Base-by-base conservation (phyloP, 768 basidiomycete genomes). In the Termitomyces eurrhizus region DNA sequence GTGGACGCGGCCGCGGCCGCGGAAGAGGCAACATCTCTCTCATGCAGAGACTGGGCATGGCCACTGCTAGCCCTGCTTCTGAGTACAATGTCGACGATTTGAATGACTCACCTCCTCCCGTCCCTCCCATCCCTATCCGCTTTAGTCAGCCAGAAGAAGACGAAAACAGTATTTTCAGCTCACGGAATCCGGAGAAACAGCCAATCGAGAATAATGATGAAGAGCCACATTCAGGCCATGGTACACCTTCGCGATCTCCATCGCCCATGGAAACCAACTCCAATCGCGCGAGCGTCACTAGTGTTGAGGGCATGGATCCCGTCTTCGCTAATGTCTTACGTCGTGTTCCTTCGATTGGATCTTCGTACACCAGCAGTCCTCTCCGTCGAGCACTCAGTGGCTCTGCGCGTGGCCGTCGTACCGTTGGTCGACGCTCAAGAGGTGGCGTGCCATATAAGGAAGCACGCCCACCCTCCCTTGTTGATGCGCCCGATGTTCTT, bases 291-390 rank as follows among this genome's bases (percentile, higher is more conserved):
- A 90, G 87, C 66, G 80, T 92, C 4, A 89, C 83, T 9, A 90
- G 87, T 66, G 82, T 92, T 4, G 91, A 93, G 58, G 92, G 91
- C 48, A 91, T 95, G 89, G 93, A 94, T 62, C 93, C 93, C 11
- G 81, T 76, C 0, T 95, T 92, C 67, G 91, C 92, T 56, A 90
- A 90, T 61, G 80, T 92, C 14, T 83, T 93, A 49, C 83, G 83
- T 58, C 86, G 87, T 24, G 72, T 78, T 2, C 77, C 80, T 0
- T 83, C 81, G 9, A 78, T 75, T 52, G 75, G 74, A 13, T 80
- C 80, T 7, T 65, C 75, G 2, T 80, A 81, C 37, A 69, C 77
- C 58, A 75, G 78, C 18, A 88, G 86, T 66, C 88, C 89, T 48
- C 75, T 89, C 16, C 84, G 87, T 45, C 83, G 82, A 56, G 80